Percentiles rank a stretch among this genome's conserved stretches.
Evolutionary conservation across 2,329 filamentous ascomycete species (phyloP).

Genomic region (Daldinia sp.): DNA sequence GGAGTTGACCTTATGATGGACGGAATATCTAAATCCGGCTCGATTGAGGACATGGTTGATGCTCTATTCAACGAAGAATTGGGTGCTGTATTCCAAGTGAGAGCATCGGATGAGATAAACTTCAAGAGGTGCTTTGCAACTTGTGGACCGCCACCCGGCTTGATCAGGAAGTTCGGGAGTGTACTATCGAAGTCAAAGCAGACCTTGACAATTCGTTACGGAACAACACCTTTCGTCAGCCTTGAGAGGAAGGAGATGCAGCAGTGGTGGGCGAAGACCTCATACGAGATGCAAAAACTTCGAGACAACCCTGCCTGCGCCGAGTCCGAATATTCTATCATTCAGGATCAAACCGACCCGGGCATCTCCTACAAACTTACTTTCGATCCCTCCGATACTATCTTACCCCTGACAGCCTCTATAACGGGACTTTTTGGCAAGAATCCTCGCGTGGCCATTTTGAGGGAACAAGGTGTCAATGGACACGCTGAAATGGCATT

Average conservation of each 20-base stretch:
- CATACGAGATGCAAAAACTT: slow-evolving; percentile 89
- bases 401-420: slow-evolving; percentile 57
- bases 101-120: slow-evolving; percentile 82
- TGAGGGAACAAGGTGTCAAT: slow-evolving; percentile 95
- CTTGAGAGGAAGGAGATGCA: slow-evolving; percentile 80
- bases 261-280: slow-evolving; percentile 88
- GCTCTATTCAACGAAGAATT: slow-evolving; percentile 97
- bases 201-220: slow-evolving; percentile 74
- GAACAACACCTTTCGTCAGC: slow-evolving; percentile 75
- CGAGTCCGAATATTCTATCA: slow-evolving; percentile 81
- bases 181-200: slow-evolving; percentile 78
- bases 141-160: slow-evolving; percentile 82
- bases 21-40: slow-evolving; percentile 72
- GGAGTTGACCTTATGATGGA: slow-evolving; percentile 89
- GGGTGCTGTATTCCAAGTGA: slow-evolving; percentile 96
- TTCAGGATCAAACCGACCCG: slow-evolving; percentile 80
- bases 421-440: slow-evolving; percentile 59
- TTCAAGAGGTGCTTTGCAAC: slow-evolving; percentile 94
- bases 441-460: slow-evolving; percentile 82
- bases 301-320: slow-evolving; percentile 90
- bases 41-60: slow-evolving; percentile 74
- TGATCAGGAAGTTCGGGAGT: slow-evolving; percentile 86
- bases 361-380: slow-evolving; percentile 87
- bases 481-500: slow-evolving; percentile 98
- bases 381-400: slow-evolving; percentile 80